Base-by-base conservation (phyloP, 306 rosid species). In the Quercus berberidifolia region DNA sequence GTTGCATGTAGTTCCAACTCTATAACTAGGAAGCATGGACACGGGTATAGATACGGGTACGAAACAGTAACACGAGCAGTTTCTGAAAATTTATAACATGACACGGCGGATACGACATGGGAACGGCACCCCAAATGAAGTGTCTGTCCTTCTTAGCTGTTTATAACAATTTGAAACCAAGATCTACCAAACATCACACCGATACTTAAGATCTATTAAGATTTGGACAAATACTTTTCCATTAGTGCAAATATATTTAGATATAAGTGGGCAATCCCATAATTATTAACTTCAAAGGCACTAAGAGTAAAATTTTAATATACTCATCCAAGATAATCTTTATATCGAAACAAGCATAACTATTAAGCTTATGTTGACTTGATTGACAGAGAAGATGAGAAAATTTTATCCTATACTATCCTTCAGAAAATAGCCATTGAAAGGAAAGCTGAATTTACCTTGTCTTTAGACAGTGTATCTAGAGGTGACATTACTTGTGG, bases 401-500 rank as follows among this genome's bases (percentile, higher is more conserved):
- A 69, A 12, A 60, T 17, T 59, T 11, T 58, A 49, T 21, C 9
- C 20, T 46, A 23, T 33, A 26, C 63, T 25, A 52, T 17, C 9
- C 10, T 7, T 76, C 67, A 76, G 35, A 23, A 52, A 73, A 80
- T 73, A 64, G 65, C 20, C 18, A 68, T 73, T 79, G 52, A 67
- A 79, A 55, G 62, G 75, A 56, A 26, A 25, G 79, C 41, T 70
- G 67, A 81, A 73, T 71, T 79, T 86, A 94, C 98, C 97, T 94
- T 92, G 4, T 78, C 78, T 87, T 94, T 94, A 55, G 98, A 92
- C 74, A 91, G 78, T 49, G 98, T 92, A 87, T 94, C 87, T 3
- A 84, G 86, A 78, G 92, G 96, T 31, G 93, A 94, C 97, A 94
- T 88, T 74, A 92, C 84, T 85, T 86, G 55, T 21, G 98, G 98